Percentiles rank a stretch among this genome's conserved stretches.
These are phyloP conservation scores for Uronychia binucleata DNA, from an alignment of 73 alveolate species.

Conservation along the genomic window DNA sequence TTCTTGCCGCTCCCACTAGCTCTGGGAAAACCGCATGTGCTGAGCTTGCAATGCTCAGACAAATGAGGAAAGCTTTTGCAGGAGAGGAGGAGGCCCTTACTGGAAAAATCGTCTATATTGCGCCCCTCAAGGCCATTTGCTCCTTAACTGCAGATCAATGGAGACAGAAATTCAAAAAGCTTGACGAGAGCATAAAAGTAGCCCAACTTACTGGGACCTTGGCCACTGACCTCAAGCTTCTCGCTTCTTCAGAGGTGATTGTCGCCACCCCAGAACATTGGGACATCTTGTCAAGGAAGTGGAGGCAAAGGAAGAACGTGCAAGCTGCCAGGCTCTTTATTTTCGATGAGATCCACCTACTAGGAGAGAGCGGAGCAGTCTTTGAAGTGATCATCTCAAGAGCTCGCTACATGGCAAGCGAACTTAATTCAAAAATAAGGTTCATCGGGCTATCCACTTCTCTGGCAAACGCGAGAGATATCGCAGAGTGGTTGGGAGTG, in stretches of 20 bases:
- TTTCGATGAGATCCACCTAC: conserved; percentile 86
- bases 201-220: conserved; percentile 52
- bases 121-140: conserved; percentile 60
- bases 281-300: conserved; percentile 85
- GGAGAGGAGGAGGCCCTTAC: conserved; percentile 55
- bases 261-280: conserved; percentile 85
- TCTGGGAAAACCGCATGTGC: conserved; percentile 84
- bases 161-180: conserved; percentile 44
- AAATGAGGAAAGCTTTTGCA: conserved; percentile 64
- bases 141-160: conserved; percentile 43
- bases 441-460: conserved; percentile 87
- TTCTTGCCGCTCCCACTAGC: conserved; percentile 94
- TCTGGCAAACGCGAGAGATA: conserved; percentile 87
- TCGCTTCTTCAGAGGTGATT: conserved; percentile 55
- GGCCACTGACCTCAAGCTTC: conserved; percentile 46
- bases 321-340: conserved; percentile 67
- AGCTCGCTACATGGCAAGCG: conserved; percentile 75
- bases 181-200: conserved; percentile 37
- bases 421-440: conserved; percentile 72
- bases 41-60: conserved; percentile 86
- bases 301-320: conserved; percentile 62
- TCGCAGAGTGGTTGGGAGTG: conserved; percentile 86
- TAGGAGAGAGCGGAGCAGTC: conserved; percentile 68
- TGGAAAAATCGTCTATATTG: conserved; percentile 71
- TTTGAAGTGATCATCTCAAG: conserved; percentile 86